Evolutionary conservation across 768 basidiomycete species (phyloP).

Genomic region (Leccinum olivaceopallidum): DNA sequence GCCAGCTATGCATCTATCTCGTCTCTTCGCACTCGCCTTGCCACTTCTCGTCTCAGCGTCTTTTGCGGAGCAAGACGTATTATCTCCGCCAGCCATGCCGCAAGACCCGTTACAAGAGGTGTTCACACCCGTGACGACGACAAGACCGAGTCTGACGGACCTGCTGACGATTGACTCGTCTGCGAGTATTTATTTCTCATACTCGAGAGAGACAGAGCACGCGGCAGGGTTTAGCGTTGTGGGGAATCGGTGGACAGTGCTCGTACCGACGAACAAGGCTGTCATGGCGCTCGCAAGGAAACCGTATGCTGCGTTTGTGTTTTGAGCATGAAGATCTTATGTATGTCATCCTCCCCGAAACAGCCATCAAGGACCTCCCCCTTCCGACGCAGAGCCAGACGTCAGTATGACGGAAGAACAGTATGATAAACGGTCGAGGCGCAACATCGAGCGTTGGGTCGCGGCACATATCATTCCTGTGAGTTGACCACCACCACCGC

Average conservation of each 20-base stretch:
- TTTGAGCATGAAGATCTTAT: neutral
- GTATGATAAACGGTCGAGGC: slow-evolving; percentile 57
- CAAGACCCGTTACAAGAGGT: slow-evolving; percentile 6
- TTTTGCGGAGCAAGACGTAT: slow-evolving; percentile 28
- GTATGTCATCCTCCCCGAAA: no score
- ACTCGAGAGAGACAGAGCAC: slow-evolving; percentile 71
- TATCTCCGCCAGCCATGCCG: slow-evolving; percentile 20
- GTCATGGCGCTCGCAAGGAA: slow-evolving; percentile 79
- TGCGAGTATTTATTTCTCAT: slow-evolving; percentile 82
- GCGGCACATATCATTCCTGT: slow-evolving; percentile 78
- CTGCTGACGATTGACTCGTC: slow-evolving; percentile 74
- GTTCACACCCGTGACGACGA: slow-evolving; percentile 40
- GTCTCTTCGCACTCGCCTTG: slow-evolving; percentile 29
- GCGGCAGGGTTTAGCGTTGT: slow-evolving; percentile 46
- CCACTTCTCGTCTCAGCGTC: slow-evolving; percentile 35
- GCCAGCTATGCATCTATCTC: slow-evolving; percentile 16
- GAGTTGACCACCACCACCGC: no score
- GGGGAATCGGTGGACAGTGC: slow-evolving; percentile 48
- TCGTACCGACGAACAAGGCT: slow-evolving; percentile 88
- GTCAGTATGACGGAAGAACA: slow-evolving; percentile 58
- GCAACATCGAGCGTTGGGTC: slow-evolving; percentile 79
- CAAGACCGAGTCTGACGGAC: slow-evolving; percentile 66
- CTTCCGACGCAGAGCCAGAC: no score
- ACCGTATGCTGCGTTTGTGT: slow-evolving; percentile 51
- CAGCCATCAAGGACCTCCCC: no score